Base-by-base conservation (phyloP, 331 rosid species). In the Arachis monticola region DNA sequence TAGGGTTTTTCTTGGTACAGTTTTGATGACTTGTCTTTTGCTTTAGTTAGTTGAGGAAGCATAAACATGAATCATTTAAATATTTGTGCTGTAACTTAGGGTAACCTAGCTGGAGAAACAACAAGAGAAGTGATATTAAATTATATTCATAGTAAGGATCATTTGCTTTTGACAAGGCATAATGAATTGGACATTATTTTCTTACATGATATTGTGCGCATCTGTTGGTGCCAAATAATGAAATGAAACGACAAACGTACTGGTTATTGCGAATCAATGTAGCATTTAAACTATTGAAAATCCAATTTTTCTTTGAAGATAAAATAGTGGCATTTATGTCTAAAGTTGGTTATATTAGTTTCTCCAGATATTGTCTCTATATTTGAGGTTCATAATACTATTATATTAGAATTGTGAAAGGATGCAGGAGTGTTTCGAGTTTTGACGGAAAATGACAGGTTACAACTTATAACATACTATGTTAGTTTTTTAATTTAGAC, bases 171-270 rank as follows among this genome's bases (percentile, higher is more conserved):
- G 8, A 45, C 44, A 42, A 42, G 59, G 56, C 59, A 62, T 69
- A 47, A 69, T 45, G 10, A 44, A 13, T 5, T 40, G 32, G 51
- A 48, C 22, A 74, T 74, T 80, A 73, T 59, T 68, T 57, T 61
- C 64, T 75, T 66, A 48, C 64, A 60, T 67, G 62, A 9, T 52
- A 60, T 60, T 66, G 40, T 81, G 46, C 32, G 69, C 22, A 69
- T 63, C 44, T 17, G 9, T 72, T 60, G 53, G 76, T 50, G 31
- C 58, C 67, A 72, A 77, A 69, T 66, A 72, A 64, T 65, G 61
- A 41, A 74, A 64, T 31, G 8, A 42, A 75, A 40, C 30, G 5
- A 13, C 2, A 52, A 57, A 7, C 6, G 5, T 8, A 51, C 48
- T 51, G 65, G 11, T 66, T 65, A 59, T 65, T 64, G 68, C 1